Evolutionary conservation across 2,329 filamentous ascomycete genomes (phyloP).

Genomic region (Ophiostoma sp.): DNA sequence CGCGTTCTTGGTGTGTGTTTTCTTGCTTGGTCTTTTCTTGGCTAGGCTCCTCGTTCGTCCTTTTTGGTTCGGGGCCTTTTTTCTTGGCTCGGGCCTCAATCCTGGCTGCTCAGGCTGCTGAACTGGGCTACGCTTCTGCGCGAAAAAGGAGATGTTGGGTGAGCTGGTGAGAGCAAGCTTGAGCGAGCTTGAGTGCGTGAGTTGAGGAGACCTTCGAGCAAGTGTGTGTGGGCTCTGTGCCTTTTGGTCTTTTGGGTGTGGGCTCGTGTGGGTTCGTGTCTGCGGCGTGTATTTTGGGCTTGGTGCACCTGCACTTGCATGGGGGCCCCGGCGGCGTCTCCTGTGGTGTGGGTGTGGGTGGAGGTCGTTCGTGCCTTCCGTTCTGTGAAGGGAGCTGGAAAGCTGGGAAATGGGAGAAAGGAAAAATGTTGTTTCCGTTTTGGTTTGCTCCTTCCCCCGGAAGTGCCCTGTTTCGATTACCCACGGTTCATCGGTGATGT

Average conservation of each 20-base stretch:
- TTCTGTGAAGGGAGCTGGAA: background rate
- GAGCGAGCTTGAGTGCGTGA: background rate
- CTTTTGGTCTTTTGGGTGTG: background rate
- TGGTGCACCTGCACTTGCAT: background rate
- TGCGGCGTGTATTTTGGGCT: background rate
- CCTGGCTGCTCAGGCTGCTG: background rate
- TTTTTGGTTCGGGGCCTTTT: background rate
- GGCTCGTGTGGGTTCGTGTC: slow-evolving; percentile 10
- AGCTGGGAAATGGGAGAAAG: background rate
- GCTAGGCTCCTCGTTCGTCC: background rate
- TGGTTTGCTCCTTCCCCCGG: background rate
- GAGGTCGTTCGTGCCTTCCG: slow-evolving; percentile 9
- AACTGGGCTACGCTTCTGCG: background rate
- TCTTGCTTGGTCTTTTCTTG: background rate
- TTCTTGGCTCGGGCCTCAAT: background rate
- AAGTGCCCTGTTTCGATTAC: background rate
- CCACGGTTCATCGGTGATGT: background rate
- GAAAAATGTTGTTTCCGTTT: slow-evolving; percentile 11
- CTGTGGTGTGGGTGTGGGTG: slow-evolving; percentile 11
- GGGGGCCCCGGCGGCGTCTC: background rate
- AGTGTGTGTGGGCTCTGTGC: slow-evolving; percentile 5
- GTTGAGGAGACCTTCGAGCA: background rate
- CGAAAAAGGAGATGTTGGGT: background rate
- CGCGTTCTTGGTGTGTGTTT: background rate
- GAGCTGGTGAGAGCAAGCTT: slow-evolving; percentile 3